Conservation (phyloP, 2,329 filamentous ascomycete genomes). For the Aspergillus fumigatus region DNA sequence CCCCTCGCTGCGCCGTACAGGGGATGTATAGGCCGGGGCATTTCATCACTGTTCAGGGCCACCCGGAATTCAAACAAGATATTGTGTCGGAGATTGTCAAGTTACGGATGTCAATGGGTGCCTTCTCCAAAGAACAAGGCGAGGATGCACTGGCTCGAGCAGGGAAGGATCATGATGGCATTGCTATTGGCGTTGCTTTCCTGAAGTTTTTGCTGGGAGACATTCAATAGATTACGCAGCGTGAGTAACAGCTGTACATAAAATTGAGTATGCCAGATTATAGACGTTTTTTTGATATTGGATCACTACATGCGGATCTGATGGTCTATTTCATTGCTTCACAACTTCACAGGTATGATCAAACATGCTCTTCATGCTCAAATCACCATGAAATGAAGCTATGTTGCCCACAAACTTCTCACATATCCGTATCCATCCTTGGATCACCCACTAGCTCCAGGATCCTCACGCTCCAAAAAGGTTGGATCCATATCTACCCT, state of each 20-base stretch:
- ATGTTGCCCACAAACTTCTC: background rate
- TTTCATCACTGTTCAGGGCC: conserved; percentile 75
- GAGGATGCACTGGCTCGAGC: conserved; percentile 65
- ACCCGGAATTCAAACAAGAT: conserved; percentile 73
- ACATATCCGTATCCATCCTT: background rate
- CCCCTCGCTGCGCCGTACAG: conserved; percentile 67
- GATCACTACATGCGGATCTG: too few relatives aligned
- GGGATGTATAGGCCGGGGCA: conserved; percentile 66
- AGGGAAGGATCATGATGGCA: conserved; percentile 68
- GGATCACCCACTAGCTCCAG: conserved; percentile 24
- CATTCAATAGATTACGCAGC: background rate
- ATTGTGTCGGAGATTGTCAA: conserved; percentile 68
- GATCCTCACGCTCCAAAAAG: conserved; percentile 73
- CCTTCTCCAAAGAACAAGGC: conserved; percentile 67
- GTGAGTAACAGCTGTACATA: background rate
- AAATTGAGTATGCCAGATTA: background rate
- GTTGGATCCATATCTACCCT: conserved; percentile 78
- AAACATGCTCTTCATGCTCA: background rate
- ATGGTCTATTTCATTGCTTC: background rate
- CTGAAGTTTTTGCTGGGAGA: conserved; percentile 67
- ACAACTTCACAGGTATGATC: background rate
- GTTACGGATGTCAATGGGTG: conserved; percentile 59
- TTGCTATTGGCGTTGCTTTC: conserved; percentile 69
- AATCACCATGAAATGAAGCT: background rate
- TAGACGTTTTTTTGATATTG: background rate